Evolutionary conservation across 345 rosid genomes (phyloP).

Genomic region (Psidium guajava): DNA sequence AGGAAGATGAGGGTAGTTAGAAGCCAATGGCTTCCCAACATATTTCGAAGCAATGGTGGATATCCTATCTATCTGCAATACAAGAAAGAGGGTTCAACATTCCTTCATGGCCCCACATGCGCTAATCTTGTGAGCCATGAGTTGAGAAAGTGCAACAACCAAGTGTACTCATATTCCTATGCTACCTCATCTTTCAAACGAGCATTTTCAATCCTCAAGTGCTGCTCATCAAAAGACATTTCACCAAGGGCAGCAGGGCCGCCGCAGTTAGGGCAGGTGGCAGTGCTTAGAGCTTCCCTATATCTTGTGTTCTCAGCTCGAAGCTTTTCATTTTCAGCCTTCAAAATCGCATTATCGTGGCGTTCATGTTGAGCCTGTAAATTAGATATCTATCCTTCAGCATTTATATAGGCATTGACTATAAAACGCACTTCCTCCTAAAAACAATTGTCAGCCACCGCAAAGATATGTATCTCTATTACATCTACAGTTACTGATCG

Average conservation of each 20-base stretch:
- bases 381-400: not conserved
- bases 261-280: conserved; percentile 88
- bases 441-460: not conserved
- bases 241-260: conserved; percentile 82
- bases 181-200: conserved; percentile 83
- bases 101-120: not conserved
- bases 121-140: not conserved
- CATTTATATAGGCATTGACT: not conserved
- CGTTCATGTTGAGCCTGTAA: conserved; percentile 83
- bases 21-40: conserved; percentile 57
- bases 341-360: conserved; percentile 62
- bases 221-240: conserved; percentile 97
- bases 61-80: conserved; percentile 63
- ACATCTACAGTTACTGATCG: not conserved
- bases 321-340: conserved; percentile 82
- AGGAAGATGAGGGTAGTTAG: conserved; percentile 38
- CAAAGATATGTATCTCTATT: not conserved
- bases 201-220: conserved; percentile 77
- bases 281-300: conserved; percentile 62
- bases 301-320: conserved; percentile 70
- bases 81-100: not conserved
- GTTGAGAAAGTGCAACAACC: not conserved
- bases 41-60: conserved; percentile 79
- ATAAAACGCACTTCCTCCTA: not conserved
- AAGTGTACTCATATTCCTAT: not conserved